Conservation (phyloP, 768 basidiomycete species). For the Macrolepiota albuminosa region DNA sequence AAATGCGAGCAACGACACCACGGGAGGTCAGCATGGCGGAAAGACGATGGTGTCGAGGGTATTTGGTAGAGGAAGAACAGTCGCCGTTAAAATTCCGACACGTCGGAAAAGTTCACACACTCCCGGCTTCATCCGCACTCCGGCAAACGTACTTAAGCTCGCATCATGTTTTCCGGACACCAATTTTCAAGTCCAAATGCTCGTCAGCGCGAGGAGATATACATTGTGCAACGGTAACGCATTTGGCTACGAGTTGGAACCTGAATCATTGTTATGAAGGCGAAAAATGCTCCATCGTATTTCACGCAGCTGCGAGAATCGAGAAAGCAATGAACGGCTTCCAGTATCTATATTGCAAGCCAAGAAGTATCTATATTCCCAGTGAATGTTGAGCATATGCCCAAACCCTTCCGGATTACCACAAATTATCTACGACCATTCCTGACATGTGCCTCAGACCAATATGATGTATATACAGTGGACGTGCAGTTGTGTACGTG, state of each 20-base stretch:
- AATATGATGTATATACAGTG: neutral
- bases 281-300: neutral
- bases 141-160: neutral
- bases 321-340: neutral
- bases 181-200: neutral
- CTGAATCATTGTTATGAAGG: neutral
- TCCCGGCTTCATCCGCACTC: slow-evolving; percentile 41
- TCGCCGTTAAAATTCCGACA: slow-evolving; percentile 32
- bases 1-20: slow-evolving; percentile 82
- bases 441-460: neutral
- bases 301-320: neutral
- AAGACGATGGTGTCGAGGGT: slow-evolving; percentile 24
- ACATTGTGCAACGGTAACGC: neutral
- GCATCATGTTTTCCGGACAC: neutral
- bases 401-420: neutral
- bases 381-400: neutral
- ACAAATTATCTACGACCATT: neutral
- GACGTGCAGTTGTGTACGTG: neutral
- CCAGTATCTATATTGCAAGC: neutral
- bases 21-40: slow-evolving; percentile 80
- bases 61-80: slow-evolving; percentile 21
- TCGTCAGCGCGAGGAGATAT: neutral
- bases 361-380: neutral
- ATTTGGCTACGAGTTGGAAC: neutral
- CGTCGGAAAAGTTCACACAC: slow-evolving; percentile 45